phyloP scores from a whole-genome alignment of 1,284 basidiomycete genomes.

The Apiotrichum mycotoxinovorans region DNA sequence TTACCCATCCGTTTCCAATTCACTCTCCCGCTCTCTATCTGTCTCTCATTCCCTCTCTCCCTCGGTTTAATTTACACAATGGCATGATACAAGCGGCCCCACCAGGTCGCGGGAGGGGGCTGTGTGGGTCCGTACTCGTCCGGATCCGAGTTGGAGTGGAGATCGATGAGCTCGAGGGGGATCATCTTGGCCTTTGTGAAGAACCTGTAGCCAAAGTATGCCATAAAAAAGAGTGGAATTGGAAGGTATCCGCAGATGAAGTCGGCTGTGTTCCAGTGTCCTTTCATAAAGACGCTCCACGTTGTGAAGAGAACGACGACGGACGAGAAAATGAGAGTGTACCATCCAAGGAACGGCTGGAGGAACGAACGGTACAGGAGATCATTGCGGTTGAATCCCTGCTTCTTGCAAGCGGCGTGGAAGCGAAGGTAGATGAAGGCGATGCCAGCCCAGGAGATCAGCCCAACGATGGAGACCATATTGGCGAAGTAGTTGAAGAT shows the following conservation, averaged over 20 bases:
- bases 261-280: constrained; percentile 11
- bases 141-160: constrained; percentile 21
- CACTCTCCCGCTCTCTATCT: background rate
- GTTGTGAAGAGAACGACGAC: constrained; percentile 6
- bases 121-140: constrained; percentile 7
- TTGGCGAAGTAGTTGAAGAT: constrained; percentile 76
- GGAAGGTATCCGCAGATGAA: constrained; percentile 21
- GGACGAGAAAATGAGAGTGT: constrained; percentile 38
- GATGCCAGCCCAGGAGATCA: constrained; percentile 76
- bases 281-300: constrained; percentile 16
- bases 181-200: constrained; percentile 30
- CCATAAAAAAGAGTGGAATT: constrained; percentile 22
- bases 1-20: too few species aligned
- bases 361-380: constrained; percentile 63
- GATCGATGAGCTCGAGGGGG: constrained; percentile 31
- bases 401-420: constrained; percentile 67
- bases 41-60: background rate
- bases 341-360: constrained; percentile 49
- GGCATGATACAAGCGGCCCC: constrained; percentile 6
- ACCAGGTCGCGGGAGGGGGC: constrained; percentile 2
- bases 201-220: constrained; percentile 51
- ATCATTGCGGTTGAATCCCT: constrained; percentile 57
- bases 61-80: constrained; percentile 7
- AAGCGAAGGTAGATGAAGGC: constrained; percentile 75
- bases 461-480: constrained; percentile 58